Base-by-base conservation (phyloP, 768 basidiomycete species). In the Termitomyces sp. region DNA sequence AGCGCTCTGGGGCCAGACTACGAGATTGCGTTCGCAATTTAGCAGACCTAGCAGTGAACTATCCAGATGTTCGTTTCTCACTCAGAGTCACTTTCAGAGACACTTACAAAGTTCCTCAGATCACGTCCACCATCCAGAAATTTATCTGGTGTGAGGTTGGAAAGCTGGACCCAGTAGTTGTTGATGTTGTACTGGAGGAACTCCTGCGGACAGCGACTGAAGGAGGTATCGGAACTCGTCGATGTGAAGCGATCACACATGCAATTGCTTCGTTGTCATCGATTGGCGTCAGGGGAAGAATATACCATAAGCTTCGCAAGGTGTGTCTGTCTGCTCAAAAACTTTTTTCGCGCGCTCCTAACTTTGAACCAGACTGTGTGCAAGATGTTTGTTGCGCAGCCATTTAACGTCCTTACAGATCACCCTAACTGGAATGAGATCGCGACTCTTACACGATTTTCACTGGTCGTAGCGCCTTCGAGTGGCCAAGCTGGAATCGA, bases 361-460 rank as follows among this genome's bases (percentile, higher is more conserved):
- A 49, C 32, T 16, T 43, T 27, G 12, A 34, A 41, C 3, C 49
- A 91, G 89, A 84, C 85, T 22, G 76, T 94, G 54, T 84, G 84
- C 46, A 91, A 90, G 69, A 83, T 88, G 4, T 83, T 86, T 31
- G 76, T 58, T 46, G 41, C 82, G 9, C 83, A 83, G 59, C 77
- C 83, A 0, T 82, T 87, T 0, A 83, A 76, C 55, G 78, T 79
- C 7, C 76, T 94, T 4, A 74, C 79, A 3, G 86, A 92, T 44
- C 90, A 90, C 67, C 73, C 80, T 2, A 84, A 86, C 59, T 92
- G 90, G 88, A 82, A 79, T 56, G 92, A 94, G 65, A 86, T 95
- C 3, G 87, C 90, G 0, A 87, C 87, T 1, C 75, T 95, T 37
- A 77, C 88, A 39, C 86, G 92, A 5, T 79, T 96, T n/a, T 77